phyloP scores from a whole-genome alignment of 768 basidiomycete species.

The Psilocybe sp. region DNA sequence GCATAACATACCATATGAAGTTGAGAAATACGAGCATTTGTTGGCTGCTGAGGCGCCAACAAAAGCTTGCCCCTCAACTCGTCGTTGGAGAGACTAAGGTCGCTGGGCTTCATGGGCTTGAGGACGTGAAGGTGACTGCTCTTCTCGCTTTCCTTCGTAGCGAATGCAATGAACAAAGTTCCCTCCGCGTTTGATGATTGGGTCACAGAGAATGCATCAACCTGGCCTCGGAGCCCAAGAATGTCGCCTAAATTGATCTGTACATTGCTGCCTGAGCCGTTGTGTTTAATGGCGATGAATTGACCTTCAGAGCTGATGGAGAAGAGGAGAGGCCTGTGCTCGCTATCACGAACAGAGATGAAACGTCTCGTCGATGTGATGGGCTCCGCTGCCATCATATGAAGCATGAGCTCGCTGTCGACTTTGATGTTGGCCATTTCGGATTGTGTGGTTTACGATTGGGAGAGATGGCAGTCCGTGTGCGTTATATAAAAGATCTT shows the following conservation, averaged over 20 bases:
- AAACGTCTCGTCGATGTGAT: background rate
- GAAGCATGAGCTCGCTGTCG: constrained; percentile 1
- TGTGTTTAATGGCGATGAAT: background rate
- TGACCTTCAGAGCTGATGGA: background rate
- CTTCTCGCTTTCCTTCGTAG: background rate
- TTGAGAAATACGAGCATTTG: background rate
- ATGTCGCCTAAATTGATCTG: background rate
- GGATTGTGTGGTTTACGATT: background rate
- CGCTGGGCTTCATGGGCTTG: background rate
- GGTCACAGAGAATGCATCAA: background rate
- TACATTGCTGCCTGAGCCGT: background rate
- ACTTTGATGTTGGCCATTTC: background rate
- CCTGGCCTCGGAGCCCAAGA: background rate
- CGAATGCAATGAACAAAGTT: background rate
- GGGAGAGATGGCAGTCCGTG: too few species aligned
- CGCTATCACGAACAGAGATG: background rate
- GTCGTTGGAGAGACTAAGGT: background rate
- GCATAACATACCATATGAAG: background rate
- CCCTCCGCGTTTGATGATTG: background rate
- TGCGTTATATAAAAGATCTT: too few species aligned
- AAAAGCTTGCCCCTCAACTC: background rate
- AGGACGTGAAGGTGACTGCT: background rate
- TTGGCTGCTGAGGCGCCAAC: background rate
- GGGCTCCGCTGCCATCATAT: background rate
- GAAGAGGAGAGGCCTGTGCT: background rate